Percentiles rank a stretch among this genome's conserved stretches.
Conservation (phyloP, 805 yeast species). For the Candida silvicultrix region DNA sequence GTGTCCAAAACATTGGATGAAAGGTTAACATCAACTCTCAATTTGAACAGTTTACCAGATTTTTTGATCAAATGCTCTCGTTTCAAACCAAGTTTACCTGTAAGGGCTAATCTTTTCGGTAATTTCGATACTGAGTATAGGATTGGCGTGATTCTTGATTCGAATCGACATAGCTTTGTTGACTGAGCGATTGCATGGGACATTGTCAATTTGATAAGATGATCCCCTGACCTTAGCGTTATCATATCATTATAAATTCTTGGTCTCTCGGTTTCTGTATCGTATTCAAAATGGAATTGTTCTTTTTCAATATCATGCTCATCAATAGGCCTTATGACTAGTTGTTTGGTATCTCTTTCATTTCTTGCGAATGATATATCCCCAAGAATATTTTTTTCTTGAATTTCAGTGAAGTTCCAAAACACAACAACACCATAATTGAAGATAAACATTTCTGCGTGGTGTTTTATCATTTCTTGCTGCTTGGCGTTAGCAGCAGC, state of each 20-base stretch:
- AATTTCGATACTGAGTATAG: constrained; percentile 80
- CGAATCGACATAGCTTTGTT: constrained; percentile 85
- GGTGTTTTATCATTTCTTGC: constrained; percentile 28
- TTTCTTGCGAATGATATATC: constrained; percentile 58
- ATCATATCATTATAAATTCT: constrained; percentile 91
- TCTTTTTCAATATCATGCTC: constrained; percentile 93
- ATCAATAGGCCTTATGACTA: constrained; percentile 66
- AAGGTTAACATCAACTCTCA: constrained; percentile 89
- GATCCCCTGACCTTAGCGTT: constrained; percentile 86
- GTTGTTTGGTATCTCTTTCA: constrained; percentile 37
- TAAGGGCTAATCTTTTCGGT: constrained; percentile 84
- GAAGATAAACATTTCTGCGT: constrained; percentile 85
- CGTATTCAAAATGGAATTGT: constrained; percentile 47
- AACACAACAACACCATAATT: constrained; percentile 95
- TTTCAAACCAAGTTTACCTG: constrained; percentile 80
- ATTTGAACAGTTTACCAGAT: constrained; percentile 83
- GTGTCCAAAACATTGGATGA: constrained; percentile 89
- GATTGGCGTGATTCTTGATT: constrained; percentile 81
- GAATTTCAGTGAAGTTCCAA: constrained; percentile 92
- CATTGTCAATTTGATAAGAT: constrained; percentile 84
- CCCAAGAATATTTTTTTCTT: constrained; percentile 89
- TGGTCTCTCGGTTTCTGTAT: constrained; percentile 53
- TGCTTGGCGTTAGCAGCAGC: constrained; percentile 11
- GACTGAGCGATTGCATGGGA: constrained; percentile 97
- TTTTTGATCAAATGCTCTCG: constrained; percentile 81